A percentile compares a stretch with the other conserved stretches of the same genome.
Conservation (phyloP, 2,329 filamentous ascomycete genomes). For the Rutstroemia sydowiana region DNA sequence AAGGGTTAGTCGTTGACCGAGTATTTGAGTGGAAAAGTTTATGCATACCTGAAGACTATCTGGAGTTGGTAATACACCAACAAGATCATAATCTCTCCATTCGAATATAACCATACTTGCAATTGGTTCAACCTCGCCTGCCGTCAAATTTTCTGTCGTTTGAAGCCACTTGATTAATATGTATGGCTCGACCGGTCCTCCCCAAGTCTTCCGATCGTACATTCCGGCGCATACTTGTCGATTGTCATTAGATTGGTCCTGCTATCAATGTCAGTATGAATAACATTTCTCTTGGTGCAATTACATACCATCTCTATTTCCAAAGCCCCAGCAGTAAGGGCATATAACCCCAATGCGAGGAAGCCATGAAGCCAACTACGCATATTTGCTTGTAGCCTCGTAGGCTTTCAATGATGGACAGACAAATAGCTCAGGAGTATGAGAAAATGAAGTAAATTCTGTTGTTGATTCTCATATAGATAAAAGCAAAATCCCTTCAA, state of each 20-base stretch:
- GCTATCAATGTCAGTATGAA: conserved; percentile 16
- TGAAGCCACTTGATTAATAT: conserved; percentile 76
- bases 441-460: background rate
- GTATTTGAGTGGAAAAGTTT: background rate
- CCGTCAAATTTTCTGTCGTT: conserved; percentile 45
- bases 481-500: background rate
- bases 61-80: conserved; percentile 59
- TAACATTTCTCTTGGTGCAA: background rate
- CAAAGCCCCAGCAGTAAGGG: conserved; percentile 47
- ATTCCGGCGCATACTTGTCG: conserved; percentile 82
- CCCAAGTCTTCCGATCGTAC: conserved; percentile 88
- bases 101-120: conserved; percentile 89
- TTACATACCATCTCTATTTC: conserved; percentile 50
- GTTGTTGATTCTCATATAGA: background rate
- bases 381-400: conserved; percentile 38
- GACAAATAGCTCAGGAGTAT: background rate
- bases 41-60: conserved; percentile 45
- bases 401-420: conserved; percentile 3
- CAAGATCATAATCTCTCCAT: conserved; percentile 75
- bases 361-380: conserved; percentile 45
- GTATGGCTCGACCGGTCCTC: conserved; percentile 79
- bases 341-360: conserved; percentile 45
- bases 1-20: conserved; percentile 28
- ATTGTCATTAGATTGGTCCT: conserved; percentile 72
- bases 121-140: conserved; percentile 58